phyloP scores from a whole-genome alignment of 129 eudicot species.

The Lactuca sativa region DNA sequence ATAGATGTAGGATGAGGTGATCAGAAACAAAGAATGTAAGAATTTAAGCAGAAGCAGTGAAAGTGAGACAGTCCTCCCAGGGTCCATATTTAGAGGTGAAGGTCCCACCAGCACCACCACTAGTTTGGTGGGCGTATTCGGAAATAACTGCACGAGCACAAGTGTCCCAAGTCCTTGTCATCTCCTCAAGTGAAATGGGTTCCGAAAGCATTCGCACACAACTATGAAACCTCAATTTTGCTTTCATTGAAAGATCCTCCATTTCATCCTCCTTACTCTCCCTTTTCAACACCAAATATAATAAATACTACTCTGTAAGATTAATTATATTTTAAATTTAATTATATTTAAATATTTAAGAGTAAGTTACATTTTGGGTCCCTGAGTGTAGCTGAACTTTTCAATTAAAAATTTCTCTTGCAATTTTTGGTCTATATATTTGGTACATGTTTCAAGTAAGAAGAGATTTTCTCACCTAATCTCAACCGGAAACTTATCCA shows the following conservation, averaged over 20 bases:
- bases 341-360: no score
- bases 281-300: background rate
- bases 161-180: conserved; percentile 37
- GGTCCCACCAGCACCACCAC: conserved; percentile 37
- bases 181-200: conserved; percentile 24
- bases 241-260: conserved; percentile 28
- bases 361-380: no score
- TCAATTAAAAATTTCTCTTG: no score
- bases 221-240: conserved; percentile 10
- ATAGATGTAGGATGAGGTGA: no score
- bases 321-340: no score
- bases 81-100: conserved; percentile 39
- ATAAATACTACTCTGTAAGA: no score
- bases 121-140: conserved; percentile 33
- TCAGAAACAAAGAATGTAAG: background rate
- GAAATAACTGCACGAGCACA: conserved; percentile 36
- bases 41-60: conserved; percentile 40
- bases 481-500: conserved; percentile 95
- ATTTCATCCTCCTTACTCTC: conserved; percentile 16
- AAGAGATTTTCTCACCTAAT: conserved; percentile 48
- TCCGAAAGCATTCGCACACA: conserved; percentile 9
- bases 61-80: conserved; percentile 42
- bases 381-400: no score
- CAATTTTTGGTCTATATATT: no score
- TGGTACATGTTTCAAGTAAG: no score